Evolutionary conservation across 192 early-diverging fungal genomes (phyloP).

Genomic region (Glomus cerebriforme): DNA sequence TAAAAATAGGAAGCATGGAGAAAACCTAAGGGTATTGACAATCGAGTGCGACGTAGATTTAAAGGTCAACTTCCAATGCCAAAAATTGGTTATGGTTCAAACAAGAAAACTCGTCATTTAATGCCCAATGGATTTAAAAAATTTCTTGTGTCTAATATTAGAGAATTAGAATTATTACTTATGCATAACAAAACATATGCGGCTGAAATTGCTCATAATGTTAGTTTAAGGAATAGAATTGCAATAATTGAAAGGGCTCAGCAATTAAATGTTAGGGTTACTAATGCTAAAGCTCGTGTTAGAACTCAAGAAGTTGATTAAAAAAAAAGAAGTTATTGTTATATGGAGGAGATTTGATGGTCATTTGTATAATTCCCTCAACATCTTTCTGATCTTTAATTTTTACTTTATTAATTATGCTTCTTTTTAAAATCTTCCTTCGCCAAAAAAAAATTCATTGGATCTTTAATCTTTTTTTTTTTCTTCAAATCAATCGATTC

Average conservation of each 20-base stretch:
- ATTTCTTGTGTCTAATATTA: constrained; percentile 89
- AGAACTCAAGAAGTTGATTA: constrained; percentile 30
- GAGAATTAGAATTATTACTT: constrained; percentile 92
- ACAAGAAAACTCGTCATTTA: constrained; percentile 93
- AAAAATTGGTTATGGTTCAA: constrained; percentile 99
- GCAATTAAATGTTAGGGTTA: constrained; percentile 95
- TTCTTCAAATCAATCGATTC: neutral
- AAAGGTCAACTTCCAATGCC: constrained; percentile 97
- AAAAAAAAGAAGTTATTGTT: neutral
- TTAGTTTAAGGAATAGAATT: constrained; percentile 92
- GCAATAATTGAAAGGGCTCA: constrained; percentile 91
- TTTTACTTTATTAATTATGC: neutral
- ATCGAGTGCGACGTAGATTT: constrained; percentile 96
- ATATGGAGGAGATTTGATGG: neutral
- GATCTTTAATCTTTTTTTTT: neutral
- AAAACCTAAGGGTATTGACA: constrained; percentile 99
- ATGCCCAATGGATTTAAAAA: constrained; percentile 99
- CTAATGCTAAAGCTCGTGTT: constrained; percentile 61
- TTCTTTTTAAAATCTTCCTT: neutral
- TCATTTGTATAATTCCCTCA: neutral
- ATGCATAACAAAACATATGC: constrained; percentile 99
- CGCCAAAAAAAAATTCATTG: neutral
- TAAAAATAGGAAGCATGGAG: constrained; percentile 88
- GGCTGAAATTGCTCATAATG: constrained; percentile 98
- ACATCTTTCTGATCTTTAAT: neutral